phyloP scores from a whole-genome alignment of 257 asterid genomes.

The Jacaranda mimosifolia region DNA sequence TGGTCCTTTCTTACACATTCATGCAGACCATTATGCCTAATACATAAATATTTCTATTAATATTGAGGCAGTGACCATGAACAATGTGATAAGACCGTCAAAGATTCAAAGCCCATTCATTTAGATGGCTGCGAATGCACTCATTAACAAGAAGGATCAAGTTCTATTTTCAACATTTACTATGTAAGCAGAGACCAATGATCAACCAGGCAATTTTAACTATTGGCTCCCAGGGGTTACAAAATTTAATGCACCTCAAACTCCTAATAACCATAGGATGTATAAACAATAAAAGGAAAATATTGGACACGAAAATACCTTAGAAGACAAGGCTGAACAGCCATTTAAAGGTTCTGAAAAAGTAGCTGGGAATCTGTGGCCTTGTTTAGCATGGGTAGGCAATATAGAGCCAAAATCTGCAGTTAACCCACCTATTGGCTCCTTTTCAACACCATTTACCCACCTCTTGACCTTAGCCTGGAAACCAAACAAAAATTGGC shows the following conservation, averaged over 20 bases:
- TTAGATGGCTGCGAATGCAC: slow-evolving; percentile 1
- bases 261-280: slow-evolving; percentile 14
- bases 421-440: slow-evolving; percentile 63
- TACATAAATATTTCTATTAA: slow-evolving; percentile 7
- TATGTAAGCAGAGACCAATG: slow-evolving; percentile 12
- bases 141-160: neutral
- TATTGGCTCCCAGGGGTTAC: neutral
- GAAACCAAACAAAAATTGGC: slow-evolving; percentile 29
- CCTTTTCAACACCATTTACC: slow-evolving; percentile 69
- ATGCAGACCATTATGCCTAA: neutral
- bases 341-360: slow-evolving; percentile 65
- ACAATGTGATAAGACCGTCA: slow-evolving; percentile 14
- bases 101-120: slow-evolving; percentile 19
- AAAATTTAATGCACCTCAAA: slow-evolving; percentile 18
- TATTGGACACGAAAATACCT: slow-evolving; percentile 49
- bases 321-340: slow-evolving; percentile 67
- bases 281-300: slow-evolving; percentile 12
- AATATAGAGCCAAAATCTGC: slow-evolving; percentile 84
- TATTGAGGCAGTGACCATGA: slow-evolving; percentile 4
- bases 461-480: slow-evolving; percentile 79
- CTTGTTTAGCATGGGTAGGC: slow-evolving; percentile 59
- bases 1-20: neutral
- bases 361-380: slow-evolving; percentile 56
- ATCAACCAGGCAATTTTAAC: neutral
- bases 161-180: slow-evolving; percentile 24